Evolutionary conservation across 1,139 yeast species (phyloP).

Genomic region (Yamadazyma blattariae): DNA sequence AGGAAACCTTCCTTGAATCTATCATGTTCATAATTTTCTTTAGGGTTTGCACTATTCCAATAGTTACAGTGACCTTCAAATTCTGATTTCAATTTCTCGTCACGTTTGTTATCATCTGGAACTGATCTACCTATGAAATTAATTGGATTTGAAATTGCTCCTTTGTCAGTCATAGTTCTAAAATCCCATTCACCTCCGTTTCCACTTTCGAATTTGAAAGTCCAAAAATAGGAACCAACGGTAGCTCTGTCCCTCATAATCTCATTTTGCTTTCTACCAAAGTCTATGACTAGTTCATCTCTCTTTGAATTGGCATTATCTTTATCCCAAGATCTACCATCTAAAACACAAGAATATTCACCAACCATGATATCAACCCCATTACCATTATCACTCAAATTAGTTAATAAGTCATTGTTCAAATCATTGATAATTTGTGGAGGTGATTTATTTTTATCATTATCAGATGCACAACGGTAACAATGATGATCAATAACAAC

Average conservation of each 20-base stretch:
- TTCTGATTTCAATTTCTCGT: conserved; percentile 37
- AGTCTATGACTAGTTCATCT: conserved; percentile 33
- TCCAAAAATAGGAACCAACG: conserved; percentile 86
- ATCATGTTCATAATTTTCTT: conserved; percentile 74
- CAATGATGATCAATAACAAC: conserved; percentile 81
- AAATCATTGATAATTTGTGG: conserved; percentile 61
- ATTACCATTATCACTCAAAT: conserved; percentile 40
- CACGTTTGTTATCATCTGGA: conserved; percentile 43
- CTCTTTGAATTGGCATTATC: conserved; percentile 44
- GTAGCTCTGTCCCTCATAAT: conserved; percentile 51
- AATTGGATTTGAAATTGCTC: conserved; percentile 43
- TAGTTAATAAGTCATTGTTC: conserved; percentile 49
- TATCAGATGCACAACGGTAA: conserved; percentile 80
- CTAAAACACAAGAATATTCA: conserved; percentile 87
- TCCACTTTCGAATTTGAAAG: conserved; percentile 80
- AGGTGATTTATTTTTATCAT: conserved; percentile 66
- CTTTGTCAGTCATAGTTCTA: conserved; percentile 68
- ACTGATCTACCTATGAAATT: conserved; percentile 20
- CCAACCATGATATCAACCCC: conserved; percentile 80
- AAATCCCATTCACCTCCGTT: conserved; percentile 98
- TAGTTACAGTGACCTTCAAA: conserved; percentile 53
- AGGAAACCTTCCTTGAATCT: conserved; percentile 74
- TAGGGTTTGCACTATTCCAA: conserved; percentile 62
- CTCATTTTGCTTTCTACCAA: conserved; percentile 40
- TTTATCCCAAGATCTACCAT: conserved; percentile 68